Evolutionary conservation across 2,329 filamentous ascomycete genomes (phyloP).

Genomic region (Mycosphaerella arachidis): DNA sequence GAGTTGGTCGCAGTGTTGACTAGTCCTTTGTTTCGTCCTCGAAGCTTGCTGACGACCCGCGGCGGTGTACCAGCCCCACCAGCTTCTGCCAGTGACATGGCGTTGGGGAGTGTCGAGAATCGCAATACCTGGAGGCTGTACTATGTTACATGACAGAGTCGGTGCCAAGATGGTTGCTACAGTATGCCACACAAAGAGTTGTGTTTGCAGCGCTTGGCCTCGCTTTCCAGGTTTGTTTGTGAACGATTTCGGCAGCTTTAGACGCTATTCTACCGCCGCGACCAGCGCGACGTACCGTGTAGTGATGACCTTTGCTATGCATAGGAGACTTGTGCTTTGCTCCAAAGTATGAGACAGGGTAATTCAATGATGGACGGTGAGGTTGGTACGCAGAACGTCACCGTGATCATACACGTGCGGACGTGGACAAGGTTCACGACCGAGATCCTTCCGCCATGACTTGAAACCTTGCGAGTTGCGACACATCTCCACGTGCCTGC

Average conservation of each 20-base stretch:
- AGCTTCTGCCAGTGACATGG: slow-evolving; percentile 10
- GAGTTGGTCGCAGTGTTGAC: slow-evolving; percentile 29
- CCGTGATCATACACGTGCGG: neutral
- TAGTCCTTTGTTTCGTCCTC: slow-evolving; percentile 26
- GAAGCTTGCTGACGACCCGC: slow-evolving; percentile 27
- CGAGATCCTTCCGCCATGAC: neutral
- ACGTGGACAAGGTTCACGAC: neutral
- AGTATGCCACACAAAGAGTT: neutral
- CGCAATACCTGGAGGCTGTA: neutral
- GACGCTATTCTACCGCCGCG: neutral
- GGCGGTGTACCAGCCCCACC: slow-evolving; percentile 15
- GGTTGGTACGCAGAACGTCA: neutral
- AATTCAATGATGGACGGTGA: neutral
- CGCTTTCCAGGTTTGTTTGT: neutral
- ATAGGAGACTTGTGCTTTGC: neutral
- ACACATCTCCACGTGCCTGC: neutral
- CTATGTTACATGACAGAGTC: neutral
- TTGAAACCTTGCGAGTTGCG: neutral
- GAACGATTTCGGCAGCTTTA: neutral
- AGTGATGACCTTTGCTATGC: neutral
- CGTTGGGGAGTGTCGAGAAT: neutral
- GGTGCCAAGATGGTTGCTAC: neutral
- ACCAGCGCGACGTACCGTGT: neutral
- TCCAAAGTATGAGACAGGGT: neutral
- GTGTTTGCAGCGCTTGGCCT: neutral